Evolutionary conservation across 371 early-diverging fungal species (phyloP).

Genomic region (Rhizopus delemar): DNA sequence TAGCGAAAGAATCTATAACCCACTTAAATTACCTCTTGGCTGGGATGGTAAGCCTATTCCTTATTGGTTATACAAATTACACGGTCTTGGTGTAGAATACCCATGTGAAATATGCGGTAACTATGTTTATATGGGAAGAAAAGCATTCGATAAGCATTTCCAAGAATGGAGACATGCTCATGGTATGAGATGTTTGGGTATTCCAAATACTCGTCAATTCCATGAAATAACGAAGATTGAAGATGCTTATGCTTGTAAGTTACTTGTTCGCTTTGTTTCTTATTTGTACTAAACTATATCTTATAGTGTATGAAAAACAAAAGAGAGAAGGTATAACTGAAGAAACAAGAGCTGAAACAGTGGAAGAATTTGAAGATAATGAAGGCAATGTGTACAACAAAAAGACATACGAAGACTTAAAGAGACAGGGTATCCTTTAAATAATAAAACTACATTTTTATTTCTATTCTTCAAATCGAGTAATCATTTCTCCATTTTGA

Average conservation of each 20-base stretch:
- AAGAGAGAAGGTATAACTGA: constrained; percentile 66
- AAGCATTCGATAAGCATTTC: constrained; percentile 96
- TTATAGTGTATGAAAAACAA: constrained; percentile 82
- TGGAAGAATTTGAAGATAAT: constrained; percentile 96
- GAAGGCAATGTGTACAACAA: constrained; percentile 98
- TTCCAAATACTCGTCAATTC: constrained; percentile 92
- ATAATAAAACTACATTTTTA: background rate
- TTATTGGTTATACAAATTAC: constrained; percentile 97
- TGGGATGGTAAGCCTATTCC: constrained; percentile 99
- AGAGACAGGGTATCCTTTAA: constrained; percentile 88
- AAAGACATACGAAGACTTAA: constrained; percentile 95
- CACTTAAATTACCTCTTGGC: constrained; percentile 93
- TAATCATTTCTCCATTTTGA: constrained; percentile 33
- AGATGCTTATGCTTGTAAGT: constrained; percentile 88
- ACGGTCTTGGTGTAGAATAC: constrained; percentile 94
- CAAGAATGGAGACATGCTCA: constrained; percentile 95
- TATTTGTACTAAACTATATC: constrained; percentile 1
- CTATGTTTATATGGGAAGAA: constrained; percentile 94
- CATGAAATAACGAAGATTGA: constrained; percentile 92
- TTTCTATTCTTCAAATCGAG: constrained; percentile 20
- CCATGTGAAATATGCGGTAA: constrained; percentile 98
- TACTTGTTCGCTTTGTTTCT: background rate
- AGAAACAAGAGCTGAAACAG: constrained; percentile 68
- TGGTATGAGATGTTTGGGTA: constrained; percentile 93
- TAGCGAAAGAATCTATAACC: constrained; percentile 92